Percentiles rank a stretch among this genome's conserved stretches.
These are phyloP conservation scores for Podila clonocystis DNA, from an alignment of 192 early-diverging fungal genomes.

Conservation along the genomic window DNA sequence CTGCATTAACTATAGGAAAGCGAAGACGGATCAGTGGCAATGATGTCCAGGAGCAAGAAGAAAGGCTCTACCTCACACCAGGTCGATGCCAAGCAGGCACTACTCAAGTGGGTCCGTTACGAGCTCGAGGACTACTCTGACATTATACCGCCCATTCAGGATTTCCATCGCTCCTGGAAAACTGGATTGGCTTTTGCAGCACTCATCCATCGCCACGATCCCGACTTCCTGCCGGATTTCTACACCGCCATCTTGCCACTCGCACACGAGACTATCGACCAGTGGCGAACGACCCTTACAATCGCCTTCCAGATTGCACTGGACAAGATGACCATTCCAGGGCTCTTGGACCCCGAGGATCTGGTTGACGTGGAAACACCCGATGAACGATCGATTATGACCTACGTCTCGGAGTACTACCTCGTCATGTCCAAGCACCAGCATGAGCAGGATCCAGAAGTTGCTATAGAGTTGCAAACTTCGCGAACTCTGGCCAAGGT, in stretches of 20 bases:
- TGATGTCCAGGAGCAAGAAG: constrained; percentile 26
- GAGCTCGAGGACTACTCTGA: constrained; percentile 61
- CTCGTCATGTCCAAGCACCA: constrained; percentile 59
- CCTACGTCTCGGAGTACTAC: constrained; percentile 63
- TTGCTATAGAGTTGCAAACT: constrained; percentile 19
- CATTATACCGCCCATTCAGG: constrained; percentile 60
- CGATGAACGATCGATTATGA: constrained; percentile 63
- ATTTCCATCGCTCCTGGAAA: constrained; percentile 62
- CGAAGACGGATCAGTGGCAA: constrained; percentile 9
- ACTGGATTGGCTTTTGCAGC: constrained; percentile 62
- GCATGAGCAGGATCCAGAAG: constrained; percentile 17
- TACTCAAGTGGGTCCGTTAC: constrained; percentile 60
- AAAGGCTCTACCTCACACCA: constrained; percentile 38
- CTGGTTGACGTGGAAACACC: constrained; percentile 60
- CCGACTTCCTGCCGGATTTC: constrained; percentile 54
- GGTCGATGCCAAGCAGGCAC: constrained; percentile 59
- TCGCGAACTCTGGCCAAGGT: constrained; percentile 35
- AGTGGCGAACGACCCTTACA: constrained; percentile 45
- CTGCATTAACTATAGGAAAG: constrained; percentile 12
- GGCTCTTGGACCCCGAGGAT: constrained; percentile 58
- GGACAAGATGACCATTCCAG: constrained; percentile 50
- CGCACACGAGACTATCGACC: constrained; percentile 45
- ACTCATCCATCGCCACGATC: constrained; percentile 58
- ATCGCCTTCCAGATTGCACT: constrained; percentile 55
- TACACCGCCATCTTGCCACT: constrained; percentile 41